These are phyloP conservation scores for Bassia scoparia DNA, from an alignment of 148 eudicot genomes.

Conservation along the genomic window DNA sequence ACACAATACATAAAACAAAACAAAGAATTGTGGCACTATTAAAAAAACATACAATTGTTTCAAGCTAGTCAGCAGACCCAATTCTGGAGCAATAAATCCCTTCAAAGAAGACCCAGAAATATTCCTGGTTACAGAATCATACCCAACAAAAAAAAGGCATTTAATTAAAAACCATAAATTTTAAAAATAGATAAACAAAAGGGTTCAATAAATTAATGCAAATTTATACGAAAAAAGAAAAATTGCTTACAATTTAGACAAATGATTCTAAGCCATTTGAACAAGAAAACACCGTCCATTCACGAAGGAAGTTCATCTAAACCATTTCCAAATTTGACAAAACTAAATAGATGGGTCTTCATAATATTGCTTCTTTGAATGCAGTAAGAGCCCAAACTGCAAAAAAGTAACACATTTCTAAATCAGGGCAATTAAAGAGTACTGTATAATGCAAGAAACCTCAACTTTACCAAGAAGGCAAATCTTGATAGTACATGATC, in stretches of 20 bases:
- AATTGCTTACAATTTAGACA: conserved; percentile 67
- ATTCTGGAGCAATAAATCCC: conserved; percentile 82
- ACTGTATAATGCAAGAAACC: no score
- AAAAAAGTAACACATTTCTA: conserved; percentile 17
- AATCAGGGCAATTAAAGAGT: conserved; percentile 18
- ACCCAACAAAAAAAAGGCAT: not conserved
- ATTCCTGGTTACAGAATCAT: conserved; percentile 50
- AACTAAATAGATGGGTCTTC: conserved; percentile 78
- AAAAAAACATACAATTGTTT: conserved; percentile 61
- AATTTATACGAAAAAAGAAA: not conserved
- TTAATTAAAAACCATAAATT: not conserved
- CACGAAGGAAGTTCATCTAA: conserved; percentile 82
- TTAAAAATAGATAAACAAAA: not conserved
- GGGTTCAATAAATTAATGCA: not conserved
- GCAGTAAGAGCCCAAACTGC: conserved; percentile 67
- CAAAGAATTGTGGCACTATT: not conserved
- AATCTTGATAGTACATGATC: not conserved
- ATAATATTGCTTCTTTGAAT: conserved; percentile 82
- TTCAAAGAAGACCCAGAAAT: conserved; percentile 69
- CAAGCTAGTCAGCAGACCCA: conserved; percentile 53
- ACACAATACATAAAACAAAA: not conserved
- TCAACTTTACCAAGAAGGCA: no score
- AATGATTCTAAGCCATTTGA: conserved; percentile 52
- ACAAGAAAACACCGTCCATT: conserved; percentile 75
- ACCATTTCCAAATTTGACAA: conserved; percentile 80